Evolutionary conservation across 2,329 filamentous ascomycete genomes (phyloP), one percentile per base, ranked within the genome.

Genomic region (Arthrobotrys conoides): DNA sequence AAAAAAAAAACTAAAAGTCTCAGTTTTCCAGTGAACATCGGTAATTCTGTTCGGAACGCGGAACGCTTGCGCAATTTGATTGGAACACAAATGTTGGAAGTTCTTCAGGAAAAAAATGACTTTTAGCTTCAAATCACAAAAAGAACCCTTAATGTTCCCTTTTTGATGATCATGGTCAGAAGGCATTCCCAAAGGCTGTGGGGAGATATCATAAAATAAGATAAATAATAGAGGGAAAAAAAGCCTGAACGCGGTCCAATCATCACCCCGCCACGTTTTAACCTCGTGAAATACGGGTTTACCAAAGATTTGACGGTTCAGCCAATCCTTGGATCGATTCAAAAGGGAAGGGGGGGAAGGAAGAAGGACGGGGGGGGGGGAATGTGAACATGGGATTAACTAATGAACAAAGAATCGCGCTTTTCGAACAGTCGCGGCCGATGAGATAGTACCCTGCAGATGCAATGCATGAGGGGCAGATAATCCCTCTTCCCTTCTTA

Each of bases 401-500:
- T 18, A 55, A 55, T 55, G 51, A 55, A 27, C 5, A n/a, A 59
- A 61, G 57, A 61, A 27, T 61, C 57, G 57, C 57, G 57, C 55
- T 61, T 44, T 71, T 30, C 44, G 57, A 49, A 38, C 12, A 41
- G 51, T 64, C 57, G 57, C 57, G 68, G 27, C 68, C 53, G 68
- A 71, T 30, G 51, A 57, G 55, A 46, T 38, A 41, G 46, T 53
- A 71, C 68, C 68, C 33, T 71, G 68, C 57, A 65, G 48, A 22
- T 65, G 41, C 24, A 65, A 61, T 44, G 36, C 57, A 61, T 44
- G 36, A 46, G 44, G 57, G 36, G 3, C 18, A n/a, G 57, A 61
- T 61, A 61, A 61, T 61, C 57, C 57, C 57, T 61, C 20, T 41
- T 59, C 55, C 55, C 33, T 36, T 36, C 4, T 1, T 12, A 9